phyloP scores from a whole-genome alignment of 495 filamentous ascomycete species.

The Neurospora sp. region DNA sequence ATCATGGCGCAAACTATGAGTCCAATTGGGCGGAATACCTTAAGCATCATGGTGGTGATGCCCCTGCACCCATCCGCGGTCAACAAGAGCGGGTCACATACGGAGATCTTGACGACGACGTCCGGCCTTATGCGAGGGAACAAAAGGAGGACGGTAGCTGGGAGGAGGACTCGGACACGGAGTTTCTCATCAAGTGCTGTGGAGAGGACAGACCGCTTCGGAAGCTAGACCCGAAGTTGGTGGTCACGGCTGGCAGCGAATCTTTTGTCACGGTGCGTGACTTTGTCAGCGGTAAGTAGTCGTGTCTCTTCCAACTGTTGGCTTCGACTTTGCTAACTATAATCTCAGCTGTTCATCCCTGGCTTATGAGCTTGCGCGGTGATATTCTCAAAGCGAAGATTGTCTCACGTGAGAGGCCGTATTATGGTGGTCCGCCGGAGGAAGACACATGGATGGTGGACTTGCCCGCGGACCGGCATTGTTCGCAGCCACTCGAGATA shows the following conservation, averaged over 20 bases:
- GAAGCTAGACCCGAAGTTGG: background rate
- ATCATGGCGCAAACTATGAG: no score
- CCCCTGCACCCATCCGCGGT: no score
- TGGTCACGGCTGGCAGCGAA: background rate
- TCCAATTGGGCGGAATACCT: no score
- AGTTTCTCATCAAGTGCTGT: constrained; percentile 7
- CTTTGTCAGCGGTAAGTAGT: constrained; percentile 4
- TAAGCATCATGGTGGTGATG: no score
- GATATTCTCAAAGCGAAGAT: background rate
- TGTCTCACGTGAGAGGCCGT: no score
- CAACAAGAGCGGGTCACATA: background rate
- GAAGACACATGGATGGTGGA: background rate
- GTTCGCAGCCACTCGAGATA: background rate
- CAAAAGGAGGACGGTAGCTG: background rate
- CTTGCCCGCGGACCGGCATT: no score
- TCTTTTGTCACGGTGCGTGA: constrained; percentile 2
- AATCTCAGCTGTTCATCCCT: constrained; percentile 6
- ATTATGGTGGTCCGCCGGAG: no score
- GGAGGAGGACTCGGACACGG: constrained; percentile 7
- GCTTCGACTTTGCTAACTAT: background rate
- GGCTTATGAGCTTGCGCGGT: constrained; percentile 6
- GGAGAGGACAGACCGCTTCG: constrained; percentile 4
- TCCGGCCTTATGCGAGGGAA: background rate
- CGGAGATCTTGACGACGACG: constrained; percentile 12
- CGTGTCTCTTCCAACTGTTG: background rate